These are phyloP conservation scores for Sodiomyces alkalinus DNA, from an alignment of 2,329 filamentous ascomycete genomes.

Conservation along the genomic window DNA sequence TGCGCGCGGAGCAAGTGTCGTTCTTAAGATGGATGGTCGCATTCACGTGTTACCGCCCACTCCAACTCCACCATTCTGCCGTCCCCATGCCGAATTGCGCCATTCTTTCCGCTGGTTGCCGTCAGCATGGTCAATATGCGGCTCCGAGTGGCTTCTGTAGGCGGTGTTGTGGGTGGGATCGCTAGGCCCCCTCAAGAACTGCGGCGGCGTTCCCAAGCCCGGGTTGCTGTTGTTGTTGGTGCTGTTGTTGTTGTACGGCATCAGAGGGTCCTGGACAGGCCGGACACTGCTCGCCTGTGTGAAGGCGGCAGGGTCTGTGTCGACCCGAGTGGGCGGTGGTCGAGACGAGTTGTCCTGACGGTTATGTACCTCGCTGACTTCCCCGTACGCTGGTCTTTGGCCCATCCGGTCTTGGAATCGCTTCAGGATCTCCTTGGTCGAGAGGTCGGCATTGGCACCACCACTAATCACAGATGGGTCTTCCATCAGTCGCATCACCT, in stretches of 20 bases:
- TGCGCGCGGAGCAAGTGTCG: too few species aligned
- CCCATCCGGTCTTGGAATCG: slow-evolving; percentile 68
- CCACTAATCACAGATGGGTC: slow-evolving; percentile 58
- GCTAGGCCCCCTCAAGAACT: slow-evolving; percentile 31
- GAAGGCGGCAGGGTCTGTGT: slow-evolving; percentile 76
- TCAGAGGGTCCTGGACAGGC: slow-evolving; percentile 50
- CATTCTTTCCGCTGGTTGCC: slow-evolving; percentile 35
- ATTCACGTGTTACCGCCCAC: slow-evolving; percentile 28
- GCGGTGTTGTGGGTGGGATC: slow-evolving; percentile 26
- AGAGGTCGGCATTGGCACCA: slow-evolving; percentile 70
- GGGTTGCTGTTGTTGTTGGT: slow-evolving; percentile 20
- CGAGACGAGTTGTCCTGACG: slow-evolving; percentile 41
- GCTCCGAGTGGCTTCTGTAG: slow-evolving; percentile 28
- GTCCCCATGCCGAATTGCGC: slow-evolving; percentile 40
- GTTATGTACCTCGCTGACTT: slow-evolving; percentile 40
- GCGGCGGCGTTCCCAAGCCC: slow-evolving; percentile 34
- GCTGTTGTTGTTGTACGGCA: slow-evolving; percentile 19
- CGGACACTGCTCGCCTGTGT: slow-evolving; percentile 74
- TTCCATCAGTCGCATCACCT: slow-evolving; percentile 72
- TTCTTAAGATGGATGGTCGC: too few species aligned
- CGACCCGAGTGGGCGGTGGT: slow-evolving; percentile 49
- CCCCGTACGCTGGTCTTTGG: slow-evolving; percentile 40
- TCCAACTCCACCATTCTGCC: slow-evolving; percentile 33
- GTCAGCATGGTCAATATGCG: slow-evolving; percentile 22
- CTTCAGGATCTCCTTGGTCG: slow-evolving; percentile 93